phyloP scores from a whole-genome alignment of 164 flowering plant species.

The Chimonanthus salicifolius region DNA sequence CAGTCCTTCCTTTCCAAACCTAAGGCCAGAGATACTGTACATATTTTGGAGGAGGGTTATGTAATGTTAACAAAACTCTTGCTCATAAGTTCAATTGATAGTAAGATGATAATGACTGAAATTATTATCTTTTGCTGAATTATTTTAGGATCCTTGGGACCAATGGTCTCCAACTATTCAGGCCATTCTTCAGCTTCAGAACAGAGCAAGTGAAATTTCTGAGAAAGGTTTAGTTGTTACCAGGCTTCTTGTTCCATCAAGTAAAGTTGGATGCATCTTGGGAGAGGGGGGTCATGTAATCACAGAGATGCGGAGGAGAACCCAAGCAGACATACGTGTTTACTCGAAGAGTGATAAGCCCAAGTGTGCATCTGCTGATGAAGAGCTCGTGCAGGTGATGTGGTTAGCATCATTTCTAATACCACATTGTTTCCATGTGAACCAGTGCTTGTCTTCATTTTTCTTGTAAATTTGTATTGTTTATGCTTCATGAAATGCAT shows the following conservation, averaged over 20 bases:
- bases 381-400: constrained; percentile 81
- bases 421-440: background rate
- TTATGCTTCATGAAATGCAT: background rate
- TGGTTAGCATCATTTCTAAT: constrained; percentile 14
- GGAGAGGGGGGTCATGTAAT: constrained; percentile 75
- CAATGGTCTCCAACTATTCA: constrained; percentile 70
- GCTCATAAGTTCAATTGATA: background rate
- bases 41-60: background rate
- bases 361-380: constrained; percentile 57
- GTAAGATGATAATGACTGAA: background rate
- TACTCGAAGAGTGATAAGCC: constrained; percentile 58
- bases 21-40: background rate
- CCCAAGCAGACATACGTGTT: constrained; percentile 65
- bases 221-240: constrained; percentile 46
- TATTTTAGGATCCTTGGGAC: constrained; percentile 44
- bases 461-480: background rate
- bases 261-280: constrained; percentile 70
- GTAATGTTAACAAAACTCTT: background rate
- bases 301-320: constrained; percentile 70
- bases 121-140: constrained; percentile 11
- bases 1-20: background rate
- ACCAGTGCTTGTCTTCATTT: background rate
- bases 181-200: constrained; percentile 64
- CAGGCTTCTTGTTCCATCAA: constrained; percentile 64
- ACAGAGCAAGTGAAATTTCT: constrained; percentile 41